phyloP scores from a whole-genome alignment of 805 yeast genomes.

The Yamadazyma phyllophila region DNA sequence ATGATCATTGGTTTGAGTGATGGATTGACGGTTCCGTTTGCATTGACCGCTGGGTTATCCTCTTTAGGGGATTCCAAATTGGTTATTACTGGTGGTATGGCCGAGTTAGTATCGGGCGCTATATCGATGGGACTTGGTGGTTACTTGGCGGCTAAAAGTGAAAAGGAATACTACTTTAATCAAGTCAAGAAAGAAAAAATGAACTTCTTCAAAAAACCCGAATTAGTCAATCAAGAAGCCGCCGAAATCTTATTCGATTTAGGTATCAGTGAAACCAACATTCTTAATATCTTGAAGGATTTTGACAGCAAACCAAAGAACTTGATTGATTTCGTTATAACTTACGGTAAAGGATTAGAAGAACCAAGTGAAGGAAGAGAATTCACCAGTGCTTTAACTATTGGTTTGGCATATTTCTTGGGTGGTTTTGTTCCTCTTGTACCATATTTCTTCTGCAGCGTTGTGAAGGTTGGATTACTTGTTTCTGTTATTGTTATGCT shows the following conservation, averaged over 20 bases:
- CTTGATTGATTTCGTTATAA: constrained; percentile 82
- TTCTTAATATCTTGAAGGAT: constrained; percentile 70
- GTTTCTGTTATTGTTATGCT: constrained; percentile 78
- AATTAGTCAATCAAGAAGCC: constrained; percentile 68
- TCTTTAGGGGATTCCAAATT: constrained; percentile 85
- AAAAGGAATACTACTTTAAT: constrained; percentile 67
- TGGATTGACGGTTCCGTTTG: constrained; percentile 98
- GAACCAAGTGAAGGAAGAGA: constrained; percentile 95
- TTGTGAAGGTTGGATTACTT: constrained; percentile 75
- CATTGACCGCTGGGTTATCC: constrained; percentile 92
- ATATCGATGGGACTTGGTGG: constrained; percentile 99
- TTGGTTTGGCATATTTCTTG: constrained; percentile 82
- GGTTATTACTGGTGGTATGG: constrained; percentile 97
- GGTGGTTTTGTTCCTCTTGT: constrained; percentile 92
- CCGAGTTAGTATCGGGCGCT: constrained; percentile 95
- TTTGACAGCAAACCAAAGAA: constrained; percentile 73
- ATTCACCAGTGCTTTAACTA: constrained; percentile 81
- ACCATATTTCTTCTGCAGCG: constrained; percentile 81
- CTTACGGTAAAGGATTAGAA: constrained; percentile 88
- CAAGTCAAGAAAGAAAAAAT: constrained; percentile 72
- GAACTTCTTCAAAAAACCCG: constrained; percentile 63
- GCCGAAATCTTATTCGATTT: constrained; percentile 78
- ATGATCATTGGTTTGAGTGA: constrained; percentile 91
- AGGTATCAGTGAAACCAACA: constrained; percentile 70
- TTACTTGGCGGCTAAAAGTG: constrained; percentile 89